Evolutionary conservation across 164 flowering plant genomes (phyloP).

Genomic region (Nymphaea thermarum): DNA sequence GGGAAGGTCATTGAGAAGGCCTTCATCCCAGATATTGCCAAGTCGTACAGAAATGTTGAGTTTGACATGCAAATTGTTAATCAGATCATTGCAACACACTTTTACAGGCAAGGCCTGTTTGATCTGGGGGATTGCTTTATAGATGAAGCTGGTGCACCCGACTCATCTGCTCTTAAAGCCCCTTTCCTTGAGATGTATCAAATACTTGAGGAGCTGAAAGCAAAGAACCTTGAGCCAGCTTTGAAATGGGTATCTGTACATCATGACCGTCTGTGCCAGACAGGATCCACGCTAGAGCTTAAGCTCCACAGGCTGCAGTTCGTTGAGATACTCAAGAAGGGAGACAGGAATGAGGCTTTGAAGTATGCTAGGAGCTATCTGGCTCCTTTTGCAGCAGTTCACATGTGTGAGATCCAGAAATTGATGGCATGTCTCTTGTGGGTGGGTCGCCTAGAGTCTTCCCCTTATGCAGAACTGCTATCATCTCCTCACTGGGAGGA

Average conservation of each 20-base stretch:
- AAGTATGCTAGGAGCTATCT: constrained; percentile 44
- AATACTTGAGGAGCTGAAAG: constrained; percentile 53
- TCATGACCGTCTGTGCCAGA: constrained; percentile 35
- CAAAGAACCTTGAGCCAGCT: constrained; percentile 56
- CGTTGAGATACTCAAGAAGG: constrained; percentile 49
- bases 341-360: constrained; percentile 42
- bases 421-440: constrained; percentile 67
- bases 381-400: constrained; percentile 33
- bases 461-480: constrained; percentile 55
- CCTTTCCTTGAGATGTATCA: constrained; percentile 55
- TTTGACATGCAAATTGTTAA: constrained; percentile 47
- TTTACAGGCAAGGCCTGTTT: constrained; percentile 64
- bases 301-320: constrained; percentile 64
- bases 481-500: constrained; percentile 49
- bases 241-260: constrained; percentile 50
- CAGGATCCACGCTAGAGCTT: constrained; percentile 48
- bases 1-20: constrained; percentile 56
- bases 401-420: constrained; percentile 62
- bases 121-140: constrained; percentile 64
- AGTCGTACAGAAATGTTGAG: constrained; percentile 61
- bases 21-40: constrained; percentile 68
- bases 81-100: constrained; percentile 61
- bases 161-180: constrained; percentile 24
- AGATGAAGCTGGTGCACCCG: constrained; percentile 44
- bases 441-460: constrained; percentile 49